Conservation (phyloP, 2,329 filamentous ascomycete species). For the Neurospora crassa region DNA sequence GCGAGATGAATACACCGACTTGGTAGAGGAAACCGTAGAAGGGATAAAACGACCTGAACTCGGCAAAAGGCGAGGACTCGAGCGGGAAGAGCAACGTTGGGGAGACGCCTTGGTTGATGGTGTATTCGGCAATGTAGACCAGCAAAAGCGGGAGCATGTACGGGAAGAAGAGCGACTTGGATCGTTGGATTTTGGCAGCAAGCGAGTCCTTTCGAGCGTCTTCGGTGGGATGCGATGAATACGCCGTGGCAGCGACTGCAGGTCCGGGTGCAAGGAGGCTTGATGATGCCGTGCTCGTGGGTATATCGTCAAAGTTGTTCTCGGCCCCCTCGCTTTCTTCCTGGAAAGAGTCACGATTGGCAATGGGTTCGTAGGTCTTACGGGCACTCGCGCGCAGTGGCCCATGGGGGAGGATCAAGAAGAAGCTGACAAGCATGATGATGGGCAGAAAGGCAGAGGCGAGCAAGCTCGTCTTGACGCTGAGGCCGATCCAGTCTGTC, state of each 20-base stretch:
- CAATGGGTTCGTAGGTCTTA: constrained; percentile 29
- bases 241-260: constrained; percentile 30
- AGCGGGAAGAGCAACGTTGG: constrained; percentile 86
- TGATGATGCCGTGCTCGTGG: constrained; percentile 33
- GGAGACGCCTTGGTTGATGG: constrained; percentile 89
- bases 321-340: constrained; percentile 23
- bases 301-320: constrained; percentile 17
- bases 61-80: constrained; percentile 61
- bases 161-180: constrained; percentile 60
- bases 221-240: constrained; percentile 24
- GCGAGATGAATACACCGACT: constrained; percentile 86
- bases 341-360: constrained; percentile 25
- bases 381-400: constrained; percentile 43
- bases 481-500: constrained; percentile 70
- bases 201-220: constrained; percentile 26
- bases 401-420: constrained; percentile 62
- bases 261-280: constrained; percentile 39
- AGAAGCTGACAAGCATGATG: constrained; percentile 82
- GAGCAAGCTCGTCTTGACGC: constrained; percentile 64
- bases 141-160: constrained; percentile 86
- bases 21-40: constrained; percentile 95
- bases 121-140: constrained; percentile 94
- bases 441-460: constrained; percentile 69
- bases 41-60: constrained; percentile 84
- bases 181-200: constrained; percentile 50